phyloP scores from a whole-genome alignment of 192 early-diverging fungal species.

The Podila verticillata region DNA sequence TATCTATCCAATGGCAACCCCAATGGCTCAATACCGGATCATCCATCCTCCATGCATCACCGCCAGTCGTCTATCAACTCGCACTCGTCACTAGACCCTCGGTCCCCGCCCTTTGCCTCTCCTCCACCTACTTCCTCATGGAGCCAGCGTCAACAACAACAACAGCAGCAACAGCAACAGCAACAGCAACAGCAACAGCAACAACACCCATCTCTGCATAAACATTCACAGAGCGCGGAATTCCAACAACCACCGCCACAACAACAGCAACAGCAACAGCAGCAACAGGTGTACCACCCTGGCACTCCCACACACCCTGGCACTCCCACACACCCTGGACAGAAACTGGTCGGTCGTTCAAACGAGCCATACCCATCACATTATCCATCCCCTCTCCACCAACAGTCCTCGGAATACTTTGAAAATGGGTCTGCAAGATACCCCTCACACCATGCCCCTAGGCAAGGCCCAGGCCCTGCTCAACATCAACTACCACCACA shows the following conservation, averaged over 20 bases:
- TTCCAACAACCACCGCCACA: neutral
- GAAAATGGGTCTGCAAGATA: neutral
- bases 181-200: neutral
- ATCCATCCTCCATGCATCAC: neutral
- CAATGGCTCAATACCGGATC: neutral
- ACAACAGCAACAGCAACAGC: neutral
- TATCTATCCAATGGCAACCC: no score
- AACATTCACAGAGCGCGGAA: no score
- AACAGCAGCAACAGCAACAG: neutral
- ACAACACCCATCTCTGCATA: neutral
- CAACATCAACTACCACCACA: neutral
- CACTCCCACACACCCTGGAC: no score
- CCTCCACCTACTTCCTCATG: neutral
- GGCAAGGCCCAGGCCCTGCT: neutral
- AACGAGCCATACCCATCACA: no score
- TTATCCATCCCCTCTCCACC: neutral
- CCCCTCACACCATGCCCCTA: neutral
- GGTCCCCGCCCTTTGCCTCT: neutral
- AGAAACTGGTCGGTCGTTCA: no score
- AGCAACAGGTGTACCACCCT: neutral
- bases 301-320: no score
- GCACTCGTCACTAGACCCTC: neutral
- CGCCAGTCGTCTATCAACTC: neutral
- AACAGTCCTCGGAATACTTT: neutral
- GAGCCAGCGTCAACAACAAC: neutral